Evolutionary conservation across 345 rosid species (phyloP).

Genomic region (Cochlearia excelsa): DNA sequence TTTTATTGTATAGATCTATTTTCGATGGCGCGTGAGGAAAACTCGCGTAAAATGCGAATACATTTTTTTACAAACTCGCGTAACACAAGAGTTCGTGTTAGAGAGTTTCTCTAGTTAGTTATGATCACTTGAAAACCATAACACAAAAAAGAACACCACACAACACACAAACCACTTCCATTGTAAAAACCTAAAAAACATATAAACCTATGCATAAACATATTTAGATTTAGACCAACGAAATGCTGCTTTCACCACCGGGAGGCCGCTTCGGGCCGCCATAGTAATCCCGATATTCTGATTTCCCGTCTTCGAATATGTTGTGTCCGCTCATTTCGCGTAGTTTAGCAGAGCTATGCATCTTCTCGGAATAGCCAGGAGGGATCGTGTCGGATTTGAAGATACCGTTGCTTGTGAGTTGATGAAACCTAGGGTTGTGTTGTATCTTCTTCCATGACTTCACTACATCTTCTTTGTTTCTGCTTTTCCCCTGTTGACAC

Average conservation of each 20-base stretch:
- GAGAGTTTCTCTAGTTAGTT: too few relatives aligned
- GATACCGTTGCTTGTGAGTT: conserved; percentile 69
- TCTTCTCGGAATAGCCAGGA: conserved; percentile 67
- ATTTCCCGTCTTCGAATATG: conserved; percentile 77
- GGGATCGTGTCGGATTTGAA: conserved; percentile 56
- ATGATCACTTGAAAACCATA: too few relatives aligned
- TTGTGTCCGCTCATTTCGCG: conserved; percentile 73
- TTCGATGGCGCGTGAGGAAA: too few relatives aligned
- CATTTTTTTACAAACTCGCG: too few relatives aligned
- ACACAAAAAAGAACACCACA: conserved; percentile 10
- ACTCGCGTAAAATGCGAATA: too few relatives aligned
- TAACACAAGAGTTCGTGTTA: too few relatives aligned
- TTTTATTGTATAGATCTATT: too few relatives aligned
- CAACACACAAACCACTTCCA: background rate
- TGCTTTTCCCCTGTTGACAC: conserved; percentile 47
- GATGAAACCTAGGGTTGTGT: conserved; percentile 52
- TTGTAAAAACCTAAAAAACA: too few relatives aligned
- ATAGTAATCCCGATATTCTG: conserved; percentile 56
- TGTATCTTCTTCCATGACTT: conserved; percentile 67
- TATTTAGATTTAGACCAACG: conserved; percentile 13
- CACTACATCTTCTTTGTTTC: conserved; percentile 43
- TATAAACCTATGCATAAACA: background rate
- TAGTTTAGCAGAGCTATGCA: conserved; percentile 58
- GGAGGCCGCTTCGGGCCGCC: conserved; percentile 90
- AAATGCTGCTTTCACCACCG: conserved; percentile 86